Evolutionary conservation across 176 grass and related monocot species (phyloP), one percentile per base, ranked within the genome.

Genomic region (Bolboschoenus planiculmis): DNA sequence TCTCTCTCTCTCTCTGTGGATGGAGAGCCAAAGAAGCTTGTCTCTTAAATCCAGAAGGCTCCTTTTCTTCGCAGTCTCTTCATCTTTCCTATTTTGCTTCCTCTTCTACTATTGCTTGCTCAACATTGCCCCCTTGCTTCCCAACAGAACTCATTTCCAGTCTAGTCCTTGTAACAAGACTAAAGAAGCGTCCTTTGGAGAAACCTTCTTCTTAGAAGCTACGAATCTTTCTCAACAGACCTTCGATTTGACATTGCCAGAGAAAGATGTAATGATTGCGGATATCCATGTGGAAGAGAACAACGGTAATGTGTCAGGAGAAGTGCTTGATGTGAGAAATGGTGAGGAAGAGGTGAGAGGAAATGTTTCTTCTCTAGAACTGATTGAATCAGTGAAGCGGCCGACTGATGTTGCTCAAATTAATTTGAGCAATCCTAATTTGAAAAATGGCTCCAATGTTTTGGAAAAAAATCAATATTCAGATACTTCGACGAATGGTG

Each of bases 41-140:
- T 76, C 81, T 85, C 63, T 53, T 81, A 55, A 94, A 85, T 70
- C 85, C 92, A 79, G 84, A 78, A 54, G 58, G 81, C 37, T 92
- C 78, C 16, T 93, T 36, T 89, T 83, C 79, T 80, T 93, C 29
- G 87, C 85, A 42, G 3, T 89, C 42, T 89, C 92, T 71, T 90
- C 85, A 36, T 94, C 90, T 73, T 83, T 97, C 74, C 87, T 97
- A 72, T 82, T 92, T 77, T 90, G 85, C 59, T 82, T 91, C 75
- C 81, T 94, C 34, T 91, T 91, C 62, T 87, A 86, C 50, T 62
- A 90, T 63, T 94, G 91, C 77, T 64, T 80, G 58, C 75, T 94
- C 85, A 86, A 79, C 74, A 83, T 85, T 54, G 83, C 81, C 72
- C 82, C 92, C 3, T 57, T 85, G 36, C 78, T 63, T 74, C 63